phyloP scores from a whole-genome alignment of 2,329 filamentous ascomycete species.

The Ophiostoma sp. region DNA sequence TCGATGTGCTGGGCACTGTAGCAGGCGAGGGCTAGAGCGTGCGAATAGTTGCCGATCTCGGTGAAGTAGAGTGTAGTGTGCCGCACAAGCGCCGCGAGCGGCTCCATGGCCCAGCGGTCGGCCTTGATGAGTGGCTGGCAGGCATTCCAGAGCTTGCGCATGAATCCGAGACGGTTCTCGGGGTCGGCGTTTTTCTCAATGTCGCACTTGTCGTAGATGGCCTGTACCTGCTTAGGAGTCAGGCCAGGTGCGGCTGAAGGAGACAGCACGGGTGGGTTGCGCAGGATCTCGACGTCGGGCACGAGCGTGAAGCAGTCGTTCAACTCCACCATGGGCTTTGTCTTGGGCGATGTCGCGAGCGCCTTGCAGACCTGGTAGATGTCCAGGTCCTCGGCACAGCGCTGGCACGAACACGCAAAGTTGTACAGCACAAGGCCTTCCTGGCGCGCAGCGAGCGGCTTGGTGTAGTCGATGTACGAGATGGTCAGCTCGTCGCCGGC shows the following conservation, averaged over 20 bases:
- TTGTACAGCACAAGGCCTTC: slow-evolving; percentile 45
- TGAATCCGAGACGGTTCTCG: slow-evolving; percentile 26
- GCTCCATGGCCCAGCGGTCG: slow-evolving; percentile 45
- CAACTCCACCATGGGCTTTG: slow-evolving; percentile 36
- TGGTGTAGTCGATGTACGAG: slow-evolving; percentile 53
- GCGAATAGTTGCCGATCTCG: slow-evolving; percentile 39
- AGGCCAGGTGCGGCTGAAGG: slow-evolving; percentile 22
- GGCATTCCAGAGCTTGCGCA: slow-evolving; percentile 35
- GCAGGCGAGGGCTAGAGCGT: slow-evolving; percentile 43
- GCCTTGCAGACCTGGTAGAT: slow-evolving; percentile 47
- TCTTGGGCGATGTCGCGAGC: slow-evolving; percentile 27
- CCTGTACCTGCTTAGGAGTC: slow-evolving; percentile 29
- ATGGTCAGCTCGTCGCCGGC: slow-evolving; percentile 54
- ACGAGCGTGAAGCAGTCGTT: slow-evolving; percentile 42
- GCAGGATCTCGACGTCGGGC: slow-evolving; percentile 36
- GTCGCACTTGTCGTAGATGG: slow-evolving; percentile 33
- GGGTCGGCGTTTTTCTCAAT: slow-evolving; percentile 25
- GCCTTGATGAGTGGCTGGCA: slow-evolving; percentile 38
- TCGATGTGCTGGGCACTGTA: slow-evolving; percentile 45
- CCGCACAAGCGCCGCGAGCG: slow-evolving; percentile 42
- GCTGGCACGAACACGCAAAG: slow-evolving; percentile 47
- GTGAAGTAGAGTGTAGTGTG: slow-evolving; percentile 43
- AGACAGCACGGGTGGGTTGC: slow-evolving; percentile 31
- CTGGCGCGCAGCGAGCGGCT: slow-evolving; percentile 40
- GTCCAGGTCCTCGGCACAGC: slow-evolving; percentile 48